These are phyloP conservation scores for Lasiosphaeris hirsuta DNA, from an alignment of 495 filamentous ascomycete species.

Conservation along the genomic window DNA sequence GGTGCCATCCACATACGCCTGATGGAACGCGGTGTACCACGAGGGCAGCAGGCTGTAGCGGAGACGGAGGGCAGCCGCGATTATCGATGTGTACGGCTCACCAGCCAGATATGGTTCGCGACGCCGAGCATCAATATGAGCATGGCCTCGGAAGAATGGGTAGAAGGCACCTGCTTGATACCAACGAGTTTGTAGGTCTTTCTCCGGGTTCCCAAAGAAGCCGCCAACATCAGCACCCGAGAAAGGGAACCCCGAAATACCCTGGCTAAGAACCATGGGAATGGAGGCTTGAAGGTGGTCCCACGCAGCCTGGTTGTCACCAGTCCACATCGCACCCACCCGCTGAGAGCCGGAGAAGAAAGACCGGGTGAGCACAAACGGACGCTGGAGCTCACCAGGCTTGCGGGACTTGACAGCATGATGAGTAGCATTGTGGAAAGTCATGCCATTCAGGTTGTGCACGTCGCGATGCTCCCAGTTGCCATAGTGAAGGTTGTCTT, in stretches of 20 bases:
- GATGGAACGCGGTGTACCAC: slow-evolving; percentile 97
- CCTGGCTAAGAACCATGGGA: slow-evolving; percentile 89
- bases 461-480: slow-evolving; percentile 97
- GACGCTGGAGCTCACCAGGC: slow-evolving; percentile 69
- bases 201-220: slow-evolving; percentile 94
- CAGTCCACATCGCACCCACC: slow-evolving; percentile 94
- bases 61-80: slow-evolving; percentile 80
- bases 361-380: slow-evolving; percentile 88
- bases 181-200: slow-evolving; percentile 89
- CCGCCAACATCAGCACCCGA: slow-evolving; percentile 94
- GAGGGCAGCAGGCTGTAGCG: slow-evolving; percentile 86
- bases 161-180: slow-evolving; percentile 97
- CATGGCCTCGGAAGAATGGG: slow-evolving; percentile 97
- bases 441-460: slow-evolving; percentile 92
- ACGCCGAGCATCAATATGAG: slow-evolving; percentile 91
- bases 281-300: slow-evolving; percentile 79
- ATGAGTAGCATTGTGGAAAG: slow-evolving; percentile 89
- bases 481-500: slow-evolving; percentile 88
- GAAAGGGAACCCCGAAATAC: slow-evolving; percentile 91
- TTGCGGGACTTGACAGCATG: slow-evolving; percentile 76
- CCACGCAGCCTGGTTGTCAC: slow-evolving; percentile 93
- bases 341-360: slow-evolving; percentile 91
- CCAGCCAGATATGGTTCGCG: slow-evolving; percentile 88
- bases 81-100: slow-evolving; percentile 80
- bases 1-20: slow-evolving; percentile 74